phyloP scores from a whole-genome alignment of 2,329 filamentous ascomycete species.

The Aspergillus udagawae region DNA sequence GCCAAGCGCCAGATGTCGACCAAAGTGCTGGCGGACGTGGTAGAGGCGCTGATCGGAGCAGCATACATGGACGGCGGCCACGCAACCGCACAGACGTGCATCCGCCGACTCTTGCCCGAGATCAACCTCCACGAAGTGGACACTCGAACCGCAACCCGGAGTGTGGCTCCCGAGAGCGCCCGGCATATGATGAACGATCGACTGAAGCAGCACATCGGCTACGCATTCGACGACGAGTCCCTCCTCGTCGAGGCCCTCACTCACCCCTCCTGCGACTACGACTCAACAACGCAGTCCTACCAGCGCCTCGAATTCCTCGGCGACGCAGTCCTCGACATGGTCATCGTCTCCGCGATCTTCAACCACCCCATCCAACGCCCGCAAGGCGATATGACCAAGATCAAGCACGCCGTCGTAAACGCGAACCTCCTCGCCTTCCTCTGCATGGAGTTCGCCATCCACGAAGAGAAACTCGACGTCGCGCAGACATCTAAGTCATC shows the following conservation, averaged over 20 bases:
- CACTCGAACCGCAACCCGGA: constrained; percentile 1
- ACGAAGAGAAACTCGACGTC: constrained; percentile 7
- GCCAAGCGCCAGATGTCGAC: constrained; percentile 54
- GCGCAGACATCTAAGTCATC: constrained; percentile 10
- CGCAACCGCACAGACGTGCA: constrained; percentile 58
- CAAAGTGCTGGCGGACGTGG: constrained; percentile 81
- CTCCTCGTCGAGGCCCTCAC: constrained; percentile 77
- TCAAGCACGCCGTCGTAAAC: constrained; percentile 75
- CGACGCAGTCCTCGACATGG: constrained; percentile 75
- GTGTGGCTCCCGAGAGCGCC: not conserved
- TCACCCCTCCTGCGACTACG: constrained; percentile 60
- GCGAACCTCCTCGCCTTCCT: constrained; percentile 74
- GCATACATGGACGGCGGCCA: constrained; percentile 67
- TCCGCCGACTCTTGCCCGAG: constrained; percentile 63
- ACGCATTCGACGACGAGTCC: constrained; percentile 64
- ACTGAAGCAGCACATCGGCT: constrained; percentile 50
- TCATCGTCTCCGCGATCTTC: constrained; percentile 56
- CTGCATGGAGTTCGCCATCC: constrained; percentile 53
- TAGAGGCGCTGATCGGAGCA: constrained; percentile 80
- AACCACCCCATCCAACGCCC: constrained; percentile 36
- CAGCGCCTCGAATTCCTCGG: constrained; percentile 86
- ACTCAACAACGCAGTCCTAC: constrained; percentile 52
- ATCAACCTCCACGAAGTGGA: constrained; percentile 27
- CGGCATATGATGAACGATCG: constrained; percentile 13
- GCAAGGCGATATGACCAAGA: constrained; percentile 66